These are phyloP conservation scores for Phytophthora vignae DNA, from an alignment of 352 stramenopile species.

Conservation along the genomic window DNA sequence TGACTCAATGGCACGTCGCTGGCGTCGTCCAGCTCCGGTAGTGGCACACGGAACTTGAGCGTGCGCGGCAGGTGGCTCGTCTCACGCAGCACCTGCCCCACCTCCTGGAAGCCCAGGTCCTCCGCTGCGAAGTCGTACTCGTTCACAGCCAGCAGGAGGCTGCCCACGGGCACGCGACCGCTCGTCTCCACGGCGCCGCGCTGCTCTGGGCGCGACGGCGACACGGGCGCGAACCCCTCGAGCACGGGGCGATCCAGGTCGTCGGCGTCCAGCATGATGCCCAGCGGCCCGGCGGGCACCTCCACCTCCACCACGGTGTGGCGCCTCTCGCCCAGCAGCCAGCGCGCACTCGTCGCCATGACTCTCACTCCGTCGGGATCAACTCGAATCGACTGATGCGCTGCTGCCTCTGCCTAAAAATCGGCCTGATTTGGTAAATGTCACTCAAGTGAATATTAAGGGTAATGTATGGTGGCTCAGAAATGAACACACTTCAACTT, in stretches of 20 bases:
- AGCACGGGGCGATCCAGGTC: slow-evolving; percentile 52
- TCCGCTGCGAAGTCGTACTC: slow-evolving; percentile 52
- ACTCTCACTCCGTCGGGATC: not conserved
- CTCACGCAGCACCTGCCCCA: slow-evolving; percentile 60
- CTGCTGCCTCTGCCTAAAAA: not conserved
- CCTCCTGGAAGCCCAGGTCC: slow-evolving; percentile 50
- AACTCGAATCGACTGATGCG: not conserved
- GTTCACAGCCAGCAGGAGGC: slow-evolving; percentile 72
- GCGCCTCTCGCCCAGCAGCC: slow-evolving; percentile 10
- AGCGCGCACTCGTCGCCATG: slow-evolving; percentile 28
- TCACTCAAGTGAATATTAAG: not conserved
- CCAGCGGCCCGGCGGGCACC: slow-evolving; percentile 59
- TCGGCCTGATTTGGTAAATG: not conserved
- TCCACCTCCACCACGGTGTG: slow-evolving; percentile 31
- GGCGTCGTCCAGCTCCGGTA: slow-evolving; percentile 18
- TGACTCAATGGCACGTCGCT: slow-evolving; percentile 31
- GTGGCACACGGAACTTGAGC: slow-evolving; percentile 55
- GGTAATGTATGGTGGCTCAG: no score
- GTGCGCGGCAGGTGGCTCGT: slow-evolving; percentile 47
- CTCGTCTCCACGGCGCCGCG: slow-evolving; percentile 60
- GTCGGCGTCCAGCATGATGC: slow-evolving; percentile 66
- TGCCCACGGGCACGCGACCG: slow-evolving; percentile 49
- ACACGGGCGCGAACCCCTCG: slow-evolving; percentile 57
- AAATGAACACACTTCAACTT: not conserved
- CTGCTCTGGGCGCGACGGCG: slow-evolving; percentile 21